phyloP scores from a whole-genome alignment of 768 basidiomycete genomes.

The Termitomyces sp. region DNA sequence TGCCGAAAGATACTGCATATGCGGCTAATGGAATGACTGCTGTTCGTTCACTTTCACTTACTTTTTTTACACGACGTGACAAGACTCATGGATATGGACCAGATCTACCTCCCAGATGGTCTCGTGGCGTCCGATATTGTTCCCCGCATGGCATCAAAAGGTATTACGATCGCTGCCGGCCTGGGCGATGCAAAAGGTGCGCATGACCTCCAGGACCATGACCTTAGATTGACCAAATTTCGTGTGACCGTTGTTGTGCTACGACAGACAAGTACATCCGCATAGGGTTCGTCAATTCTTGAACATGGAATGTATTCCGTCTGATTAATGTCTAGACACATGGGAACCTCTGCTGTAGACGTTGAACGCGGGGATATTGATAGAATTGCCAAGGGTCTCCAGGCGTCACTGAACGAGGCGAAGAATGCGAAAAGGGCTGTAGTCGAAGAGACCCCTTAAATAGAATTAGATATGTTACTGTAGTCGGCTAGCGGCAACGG shows the following conservation, averaged over 20 bases:
- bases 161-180: slow-evolving; percentile 77
- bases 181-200: slow-evolving; percentile 66
- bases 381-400: slow-evolving; percentile 51
- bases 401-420: slow-evolving; percentile 35
- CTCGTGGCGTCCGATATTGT: slow-evolving; percentile 62
- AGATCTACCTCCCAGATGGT: slow-evolving; percentile 75
- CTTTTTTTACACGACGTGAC: not conserved
- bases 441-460: slow-evolving; percentile 4
- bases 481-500: slow-evolving; percentile 4
- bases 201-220: slow-evolving; percentile 6
- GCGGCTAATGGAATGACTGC: slow-evolving; percentile 90
- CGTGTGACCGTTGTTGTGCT: not conserved
- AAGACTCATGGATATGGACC: not conserved
- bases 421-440: slow-evolving; percentile 12
- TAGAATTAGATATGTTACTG: not conserved
- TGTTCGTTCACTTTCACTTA: slow-evolving; percentile 25
- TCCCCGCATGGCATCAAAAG: slow-evolving; percentile 56
- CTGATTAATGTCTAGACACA: slow-evolving; percentile 48
- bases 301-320: not conserved
- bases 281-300: slow-evolving; percentile 45
- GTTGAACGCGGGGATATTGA: slow-evolving; percentile 62
- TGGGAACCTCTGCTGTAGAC: slow-evolving; percentile 76
- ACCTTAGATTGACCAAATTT: not conserved
- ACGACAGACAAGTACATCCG: slow-evolving; percentile 69
- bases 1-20: slow-evolving; percentile 48